These are phyloP conservation scores for Penicillium pulvis DNA, from an alignment of 495 filamentous ascomycete genomes.

Conservation along the genomic window DNA sequence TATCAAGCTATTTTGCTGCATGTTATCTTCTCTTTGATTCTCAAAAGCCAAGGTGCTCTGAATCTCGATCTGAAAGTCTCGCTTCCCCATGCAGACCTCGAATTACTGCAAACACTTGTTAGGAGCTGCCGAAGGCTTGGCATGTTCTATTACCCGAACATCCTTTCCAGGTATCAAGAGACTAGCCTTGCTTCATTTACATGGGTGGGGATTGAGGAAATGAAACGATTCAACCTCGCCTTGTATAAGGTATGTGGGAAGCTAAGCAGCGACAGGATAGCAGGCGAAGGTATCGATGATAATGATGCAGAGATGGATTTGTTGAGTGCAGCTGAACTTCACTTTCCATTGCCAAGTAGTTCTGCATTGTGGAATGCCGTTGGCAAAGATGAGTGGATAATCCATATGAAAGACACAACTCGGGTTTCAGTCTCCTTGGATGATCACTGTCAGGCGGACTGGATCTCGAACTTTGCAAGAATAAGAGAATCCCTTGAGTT, in stretches of 20 bases:
- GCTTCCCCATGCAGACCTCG: constrained; percentile 13
- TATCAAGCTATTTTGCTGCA: constrained; percentile 39
- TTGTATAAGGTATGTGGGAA: constrained; percentile 27
- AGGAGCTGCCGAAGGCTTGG: constrained; percentile 28
- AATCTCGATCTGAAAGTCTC: constrained; percentile 23
- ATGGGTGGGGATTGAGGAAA: constrained; percentile 33
- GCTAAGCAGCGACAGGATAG: neutral
- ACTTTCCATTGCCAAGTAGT: constrained; percentile 31
- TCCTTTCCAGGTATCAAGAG: constrained; percentile 23
- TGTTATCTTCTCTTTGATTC: constrained; percentile 25
- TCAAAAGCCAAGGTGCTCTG: constrained; percentile 2
- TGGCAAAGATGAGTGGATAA: constrained; percentile 23
- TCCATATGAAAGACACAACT: constrained; percentile 5
- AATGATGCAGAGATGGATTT: neutral
- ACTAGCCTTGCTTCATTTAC: constrained; percentile 14
- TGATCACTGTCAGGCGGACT: constrained; percentile 14
- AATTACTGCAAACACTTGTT: constrained; percentile 28
- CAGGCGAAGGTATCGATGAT: neutral
- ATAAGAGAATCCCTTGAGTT: neutral
- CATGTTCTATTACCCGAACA: constrained; percentile 35
- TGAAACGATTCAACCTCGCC: constrained; percentile 33
- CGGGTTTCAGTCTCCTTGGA: neutral
- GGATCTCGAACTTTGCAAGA: constrained; percentile 25
- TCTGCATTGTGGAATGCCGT: constrained; percentile 25
- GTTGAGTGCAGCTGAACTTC: constrained; percentile 26